A percentile compares a stretch with the other conserved stretches of the same genome.
Evolutionary conservation across 2,329 filamentous ascomycete species (phyloP).

Genomic region (Fusarium chaquense): DNA sequence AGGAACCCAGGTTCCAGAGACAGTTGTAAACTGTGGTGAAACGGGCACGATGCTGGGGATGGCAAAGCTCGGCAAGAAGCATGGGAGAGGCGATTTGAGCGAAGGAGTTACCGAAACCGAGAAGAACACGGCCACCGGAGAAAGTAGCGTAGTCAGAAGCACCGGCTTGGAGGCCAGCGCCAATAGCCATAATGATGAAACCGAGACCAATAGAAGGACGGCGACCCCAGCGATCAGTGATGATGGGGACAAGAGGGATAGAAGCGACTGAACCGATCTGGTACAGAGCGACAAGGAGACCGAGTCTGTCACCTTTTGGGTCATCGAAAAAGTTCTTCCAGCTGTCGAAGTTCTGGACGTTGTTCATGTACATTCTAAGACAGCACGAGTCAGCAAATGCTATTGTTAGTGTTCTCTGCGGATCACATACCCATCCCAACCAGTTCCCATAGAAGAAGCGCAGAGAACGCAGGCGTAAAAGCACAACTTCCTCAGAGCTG

Average conservation of each 20-base stretch:
- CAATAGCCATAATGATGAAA: slow-evolving; percentile 59
- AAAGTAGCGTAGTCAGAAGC: slow-evolving; percentile 57
- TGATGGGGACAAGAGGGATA: slow-evolving; percentile 60
- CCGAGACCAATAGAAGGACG: slow-evolving; percentile 58
- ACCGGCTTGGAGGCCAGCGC: slow-evolving; percentile 47
- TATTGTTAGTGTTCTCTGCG: slow-evolving; percentile 60
- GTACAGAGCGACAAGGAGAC: slow-evolving; percentile 64
- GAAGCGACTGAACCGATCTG: slow-evolving; percentile 62
- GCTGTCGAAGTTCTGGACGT: slow-evolving; percentile 64
- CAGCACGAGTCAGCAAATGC: slow-evolving; percentile 67
- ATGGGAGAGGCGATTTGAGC: slow-evolving; percentile 73
- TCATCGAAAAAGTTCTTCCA: slow-evolving; percentile 63
- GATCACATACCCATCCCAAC: slow-evolving; percentile 49
- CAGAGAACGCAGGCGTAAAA: slow-evolving; percentile 46
- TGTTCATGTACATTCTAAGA: slow-evolving; percentile 62
- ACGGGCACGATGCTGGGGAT: slow-evolving; percentile 75
- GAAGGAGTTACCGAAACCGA: slow-evolving; percentile 75
- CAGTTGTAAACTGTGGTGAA: slow-evolving; percentile 77
- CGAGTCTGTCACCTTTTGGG: slow-evolving; percentile 56
- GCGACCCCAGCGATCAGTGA: slow-evolving; percentile 59
- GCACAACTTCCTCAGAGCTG: slow-evolving; percentile 67
- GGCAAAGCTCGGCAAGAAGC: slow-evolving; percentile 73
- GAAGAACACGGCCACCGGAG: slow-evolving; percentile 55
- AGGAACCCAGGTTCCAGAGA: slow-evolving; percentile 72
- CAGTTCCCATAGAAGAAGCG: slow-evolving; percentile 33